Conservation (phyloP, 441 rosid species). For the Mallotus japonicus region DNA sequence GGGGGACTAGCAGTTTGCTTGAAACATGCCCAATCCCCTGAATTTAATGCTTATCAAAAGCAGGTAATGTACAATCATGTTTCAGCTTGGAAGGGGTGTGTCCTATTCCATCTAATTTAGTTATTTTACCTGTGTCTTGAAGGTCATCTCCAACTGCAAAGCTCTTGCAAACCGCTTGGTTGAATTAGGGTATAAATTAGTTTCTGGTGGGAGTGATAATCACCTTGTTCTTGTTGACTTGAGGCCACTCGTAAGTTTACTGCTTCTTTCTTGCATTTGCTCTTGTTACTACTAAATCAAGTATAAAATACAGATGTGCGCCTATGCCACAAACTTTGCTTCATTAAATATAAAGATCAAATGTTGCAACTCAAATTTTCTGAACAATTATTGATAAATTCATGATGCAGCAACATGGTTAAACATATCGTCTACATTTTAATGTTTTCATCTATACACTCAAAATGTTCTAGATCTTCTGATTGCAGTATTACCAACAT, state of each 20-base stretch:
- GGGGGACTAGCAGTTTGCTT: constrained; percentile 90
- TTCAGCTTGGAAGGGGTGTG: background rate
- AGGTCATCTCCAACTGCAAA: constrained; percentile 78
- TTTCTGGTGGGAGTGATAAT: constrained; percentile 91
- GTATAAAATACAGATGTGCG: too few relatives aligned
- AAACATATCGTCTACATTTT: background rate
- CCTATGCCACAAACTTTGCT: too few relatives aligned
- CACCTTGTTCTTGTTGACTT: constrained; percentile 89
- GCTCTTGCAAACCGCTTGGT: constrained; percentile 67
- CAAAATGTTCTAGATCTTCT: too few relatives aligned
- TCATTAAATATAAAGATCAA: background rate
- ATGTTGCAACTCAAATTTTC: background rate
- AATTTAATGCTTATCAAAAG: constrained; percentile 71
- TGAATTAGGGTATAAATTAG: constrained; percentile 72
- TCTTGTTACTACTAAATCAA: background rate
- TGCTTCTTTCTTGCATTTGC: background rate
- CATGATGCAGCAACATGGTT: background rate
- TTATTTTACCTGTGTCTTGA: constrained; percentile 8
- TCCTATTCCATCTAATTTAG: constrained; percentile 2
- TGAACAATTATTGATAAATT: background rate
- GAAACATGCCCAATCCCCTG: constrained; percentile 72
- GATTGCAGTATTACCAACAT: too few relatives aligned
- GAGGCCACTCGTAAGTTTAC: constrained; percentile 66
- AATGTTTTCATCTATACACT: too few relatives aligned
- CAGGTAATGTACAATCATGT: constrained; percentile 40